phyloP scores from a whole-genome alignment of 306 rosid species.

The Begonia masoniana region DNA sequence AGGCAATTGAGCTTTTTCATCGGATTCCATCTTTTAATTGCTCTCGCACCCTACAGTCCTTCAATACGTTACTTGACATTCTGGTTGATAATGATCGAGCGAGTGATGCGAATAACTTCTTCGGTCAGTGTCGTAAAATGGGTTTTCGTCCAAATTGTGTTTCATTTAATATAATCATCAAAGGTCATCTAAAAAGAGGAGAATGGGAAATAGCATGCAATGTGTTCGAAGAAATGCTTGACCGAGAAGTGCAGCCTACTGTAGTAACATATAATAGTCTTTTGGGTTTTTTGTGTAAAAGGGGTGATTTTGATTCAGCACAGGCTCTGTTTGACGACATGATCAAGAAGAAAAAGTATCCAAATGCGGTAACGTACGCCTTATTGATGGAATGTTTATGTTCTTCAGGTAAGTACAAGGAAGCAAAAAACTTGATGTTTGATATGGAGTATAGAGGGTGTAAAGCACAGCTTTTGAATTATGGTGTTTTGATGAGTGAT shows the following conservation, averaged over 20 bases:
- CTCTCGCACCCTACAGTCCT: constrained; percentile 45
- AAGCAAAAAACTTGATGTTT: constrained; percentile 79
- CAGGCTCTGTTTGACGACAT: constrained; percentile 56
- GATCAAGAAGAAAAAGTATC: constrained; percentile 43
- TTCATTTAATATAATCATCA: constrained; percentile 55
- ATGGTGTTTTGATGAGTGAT: constrained; percentile 69
- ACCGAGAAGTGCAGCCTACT: constrained; percentile 53
- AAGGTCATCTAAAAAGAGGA: constrained; percentile 49
- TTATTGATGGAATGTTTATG: constrained; percentile 81
- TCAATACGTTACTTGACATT: constrained; percentile 51
- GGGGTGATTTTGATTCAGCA: constrained; percentile 61
- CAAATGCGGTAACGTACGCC: constrained; percentile 64
- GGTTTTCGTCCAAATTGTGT: constrained; percentile 67
- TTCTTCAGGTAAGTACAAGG: constrained; percentile 32
- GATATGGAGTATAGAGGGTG: constrained; percentile 90
- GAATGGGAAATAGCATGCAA: constrained; percentile 48
- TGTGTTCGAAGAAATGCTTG: constrained; percentile 77
- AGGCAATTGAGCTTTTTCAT: constrained; percentile 47
- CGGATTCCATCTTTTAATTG: constrained; percentile 52
- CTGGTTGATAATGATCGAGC: constrained; percentile 33
- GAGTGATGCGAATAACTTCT: constrained; percentile 30
- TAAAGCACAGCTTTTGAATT: constrained; percentile 49
- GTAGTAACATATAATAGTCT: constrained; percentile 86
- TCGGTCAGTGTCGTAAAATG: constrained; percentile 28
- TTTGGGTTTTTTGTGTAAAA: constrained; percentile 51